Conservation (phyloP, 73 alveolate species). For the Paramecium caudatum region DNA sequence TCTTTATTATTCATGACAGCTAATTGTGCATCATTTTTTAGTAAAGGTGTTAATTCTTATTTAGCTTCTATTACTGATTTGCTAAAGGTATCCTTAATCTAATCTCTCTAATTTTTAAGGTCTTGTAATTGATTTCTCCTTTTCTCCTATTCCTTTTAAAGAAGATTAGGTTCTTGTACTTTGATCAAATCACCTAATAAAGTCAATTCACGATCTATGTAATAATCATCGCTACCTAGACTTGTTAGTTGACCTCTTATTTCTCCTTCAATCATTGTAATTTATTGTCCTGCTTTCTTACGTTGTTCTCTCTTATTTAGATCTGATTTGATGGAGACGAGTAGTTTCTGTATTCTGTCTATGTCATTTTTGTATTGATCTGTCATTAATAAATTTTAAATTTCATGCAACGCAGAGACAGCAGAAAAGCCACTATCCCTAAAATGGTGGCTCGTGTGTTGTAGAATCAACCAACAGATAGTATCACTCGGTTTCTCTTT, state of each 20-base stretch:
- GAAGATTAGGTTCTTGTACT: background rate
- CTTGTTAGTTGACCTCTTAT: background rate
- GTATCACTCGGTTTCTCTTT: background rate
- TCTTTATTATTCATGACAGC: background rate
- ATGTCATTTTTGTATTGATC: slow-evolving; percentile 32
- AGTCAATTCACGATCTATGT: background rate
- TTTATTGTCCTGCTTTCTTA: background rate
- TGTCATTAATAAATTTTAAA: too few species aligned
- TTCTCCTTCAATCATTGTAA: slow-evolving; percentile 2
- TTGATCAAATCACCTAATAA: background rate
- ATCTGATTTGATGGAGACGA: background rate
- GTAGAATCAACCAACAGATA: background rate
- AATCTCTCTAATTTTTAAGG: background rate
- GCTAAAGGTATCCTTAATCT: background rate
- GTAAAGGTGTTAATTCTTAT: background rate
- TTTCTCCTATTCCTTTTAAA: slow-evolving; percentile 12
- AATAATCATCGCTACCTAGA: background rate
- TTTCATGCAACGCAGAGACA: slow-evolving; percentile 11
- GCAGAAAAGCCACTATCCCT: background rate
- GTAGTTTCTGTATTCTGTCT: background rate
- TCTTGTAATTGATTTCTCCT: slow-evolving; percentile 21
- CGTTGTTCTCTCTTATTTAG: background rate
- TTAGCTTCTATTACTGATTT: slow-evolving; percentile 11
- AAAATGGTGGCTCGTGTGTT: slow-evolving; percentile 61
- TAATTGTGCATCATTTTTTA: background rate